Evolutionary conservation across 345 rosid species (phyloP), one percentile per base, ranked within the genome.

Genomic region (Kandelia obovata): DNA sequence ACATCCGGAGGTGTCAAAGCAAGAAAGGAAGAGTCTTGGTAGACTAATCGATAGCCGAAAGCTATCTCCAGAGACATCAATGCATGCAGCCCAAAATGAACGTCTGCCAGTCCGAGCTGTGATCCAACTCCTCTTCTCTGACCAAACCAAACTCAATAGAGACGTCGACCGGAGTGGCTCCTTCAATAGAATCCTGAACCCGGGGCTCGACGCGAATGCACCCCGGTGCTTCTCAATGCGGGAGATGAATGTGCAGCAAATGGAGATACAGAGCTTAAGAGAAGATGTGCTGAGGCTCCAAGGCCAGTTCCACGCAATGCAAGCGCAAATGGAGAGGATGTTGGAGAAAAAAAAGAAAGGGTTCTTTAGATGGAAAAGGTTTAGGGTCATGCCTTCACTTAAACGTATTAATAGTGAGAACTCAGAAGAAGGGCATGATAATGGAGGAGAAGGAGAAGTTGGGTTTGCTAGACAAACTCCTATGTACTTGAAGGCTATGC

Each of bases 71-170:
- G 97, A 94, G 64, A 97, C 96, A 57, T 87, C 98, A 34, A 61
- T 79, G 49, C 98, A 91, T 20, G 97, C 92, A 0, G 88, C 90
- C 2, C 95, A 87, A 59, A 94, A 94, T 28, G 89, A 94, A 73
- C 86, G 98, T 32, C 76, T 94, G 69, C 96, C 98, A 0, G 89
- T 91, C 32, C 85, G 98, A 27, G 81, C 90, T 0, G 88, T 86
- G 26, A 81, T 94, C 32, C 95, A 94, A 70, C 92, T 91, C 67
- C 71, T 94, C 15, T 82, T 87, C 77, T 80, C 89, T 2, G 96
- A 91, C 66, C 97, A 91, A 76, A 77, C 78, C 68, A 91, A 89
- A 76, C 77, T 85, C 30, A 85, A 66, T 30, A 78, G 82, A 16
- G 83, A 88, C 46, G 61, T 80, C 1, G 90, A 91, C 9, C 84